Evolutionary conservation across 75 land plant genomes (phyloP), one percentile per base, ranked within the genome.

Genomic region (Chamaecyparis obtusa): DNA sequence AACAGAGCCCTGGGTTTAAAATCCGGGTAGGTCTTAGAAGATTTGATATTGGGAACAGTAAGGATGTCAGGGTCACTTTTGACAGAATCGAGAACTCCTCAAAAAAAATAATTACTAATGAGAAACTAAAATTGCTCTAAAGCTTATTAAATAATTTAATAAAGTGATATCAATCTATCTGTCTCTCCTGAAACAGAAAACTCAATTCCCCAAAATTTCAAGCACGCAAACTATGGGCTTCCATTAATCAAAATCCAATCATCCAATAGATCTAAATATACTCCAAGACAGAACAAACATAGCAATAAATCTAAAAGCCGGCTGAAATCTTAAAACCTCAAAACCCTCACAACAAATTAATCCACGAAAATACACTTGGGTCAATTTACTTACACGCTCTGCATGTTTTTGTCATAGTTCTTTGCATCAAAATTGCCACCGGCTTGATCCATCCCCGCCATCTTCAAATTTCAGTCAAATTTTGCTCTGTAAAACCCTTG

Each of bases 351-450:
- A 44, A 43, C 51, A 21, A 27, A 24, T 41, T 24, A 5, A 80
- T 41, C 9, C 48, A 27, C 8, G 9, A 43, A 43, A 43, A 24
- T 4, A 27, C 16, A 79, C 2, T 2, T 79, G 49, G 64, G 64
- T 36, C 11, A 15, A 15, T 51, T 13, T 32, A 84, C 85, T 84
- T 84, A 84, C 85, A 84, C 85, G 15, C 8, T 84, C 85, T 84
- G 60, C 85, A 84, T 84, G 60, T 84, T 49, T 48, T 84, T 84
- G 85, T 84, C 85, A 55, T 84, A 84, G 27, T 55, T 84, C 13
- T 84, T 84, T 17, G 64, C 85, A 14, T 84, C 85, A 48, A 84
- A 84, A 51, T 84, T 84, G 64, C 55, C 32, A 4, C 85, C 85
- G 37, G 36, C 85, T 48, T 49, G 85, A 33, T 84, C 85, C 17